A percentile compares a stretch with the other conserved stretches of the same genome.
phyloP scores from a whole-genome alignment of 2,329 filamentous ascomycete genomes.

The Fusarium sp. region DNA sequence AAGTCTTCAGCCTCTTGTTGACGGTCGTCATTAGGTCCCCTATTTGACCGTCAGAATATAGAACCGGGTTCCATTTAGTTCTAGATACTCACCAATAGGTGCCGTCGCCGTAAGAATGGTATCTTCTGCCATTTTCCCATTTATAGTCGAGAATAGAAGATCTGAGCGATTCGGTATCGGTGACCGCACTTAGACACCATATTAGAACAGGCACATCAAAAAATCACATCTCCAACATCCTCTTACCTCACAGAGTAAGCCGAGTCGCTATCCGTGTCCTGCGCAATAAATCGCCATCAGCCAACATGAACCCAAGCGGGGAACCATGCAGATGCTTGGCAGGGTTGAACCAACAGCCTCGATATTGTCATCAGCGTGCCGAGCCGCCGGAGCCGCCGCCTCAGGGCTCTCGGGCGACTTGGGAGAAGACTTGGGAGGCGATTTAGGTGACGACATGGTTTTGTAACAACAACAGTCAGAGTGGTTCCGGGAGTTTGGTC shows the following conservation, averaged over 20 bases:
- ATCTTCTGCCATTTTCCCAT: conserved; percentile 26
- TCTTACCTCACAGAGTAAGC: conserved; percentile 22
- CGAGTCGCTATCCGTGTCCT: conserved; percentile 27
- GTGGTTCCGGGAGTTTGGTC: background rate
- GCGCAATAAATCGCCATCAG: background rate
- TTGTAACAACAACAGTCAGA: background rate
- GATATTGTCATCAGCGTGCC: background rate
- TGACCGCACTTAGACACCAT: conserved; percentile 2
- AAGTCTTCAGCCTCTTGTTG: conserved; percentile 33
- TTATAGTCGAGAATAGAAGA: conserved; percentile 30
- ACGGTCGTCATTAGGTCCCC: conserved; percentile 28
- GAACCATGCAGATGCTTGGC: background rate
- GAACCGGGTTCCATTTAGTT: fast-evolving
- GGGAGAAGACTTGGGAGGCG: background rate
- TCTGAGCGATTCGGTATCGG: conserved; percentile 22
- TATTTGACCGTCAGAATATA: background rate
- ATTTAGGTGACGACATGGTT: conserved; percentile 6
- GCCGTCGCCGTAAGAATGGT: conserved; percentile 26
- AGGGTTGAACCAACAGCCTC: background rate
- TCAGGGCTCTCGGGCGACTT: background rate
- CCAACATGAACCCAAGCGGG: background rate
- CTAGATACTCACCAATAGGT: conserved; percentile 6
- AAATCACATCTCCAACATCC: background rate
- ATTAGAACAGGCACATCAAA: background rate
- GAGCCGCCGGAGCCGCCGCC: background rate